phyloP scores from a whole-genome alignment of 2,329 filamentous ascomycete species.

The Hymenoscyphus infarciens region DNA sequence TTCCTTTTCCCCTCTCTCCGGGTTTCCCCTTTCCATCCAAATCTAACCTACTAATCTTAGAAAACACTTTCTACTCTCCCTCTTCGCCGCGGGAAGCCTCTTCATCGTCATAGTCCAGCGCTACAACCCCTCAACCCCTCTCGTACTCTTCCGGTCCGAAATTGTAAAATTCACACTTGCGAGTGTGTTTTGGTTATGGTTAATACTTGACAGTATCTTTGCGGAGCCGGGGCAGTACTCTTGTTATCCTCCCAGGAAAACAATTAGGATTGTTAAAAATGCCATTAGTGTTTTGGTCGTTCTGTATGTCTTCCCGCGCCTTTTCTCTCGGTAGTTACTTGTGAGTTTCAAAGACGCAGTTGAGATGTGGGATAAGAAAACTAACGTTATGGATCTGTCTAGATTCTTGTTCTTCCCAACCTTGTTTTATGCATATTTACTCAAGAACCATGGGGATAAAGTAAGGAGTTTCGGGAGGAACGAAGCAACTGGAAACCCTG shows the following conservation, averaged over 20 bases:
- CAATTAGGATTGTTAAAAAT: conserved; percentile 16
- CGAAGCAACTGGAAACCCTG: not conserved
- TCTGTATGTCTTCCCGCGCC: too few species aligned
- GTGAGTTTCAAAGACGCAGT: too few species aligned
- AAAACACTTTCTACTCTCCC: conserved; percentile 16
- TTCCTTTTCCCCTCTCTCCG: not conserved
- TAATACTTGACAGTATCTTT: conserved; percentile 22
- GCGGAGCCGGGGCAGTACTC: conserved; percentile 7
- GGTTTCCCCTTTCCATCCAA: not conserved
- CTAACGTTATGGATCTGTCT: too few species aligned
- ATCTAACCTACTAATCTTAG: conserved; percentile 2
- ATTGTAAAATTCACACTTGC: conserved; percentile 21
- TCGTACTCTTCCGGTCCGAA: conserved; percentile 19
- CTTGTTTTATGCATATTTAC: conserved; percentile 16
- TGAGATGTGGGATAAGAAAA: too few species aligned
- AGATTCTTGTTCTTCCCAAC: conserved; percentile 24
- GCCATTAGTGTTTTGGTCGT: conserved; percentile 22
- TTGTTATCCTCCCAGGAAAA: not conserved
- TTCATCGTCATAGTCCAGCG: conserved; percentile 24
- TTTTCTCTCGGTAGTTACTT: too few species aligned
- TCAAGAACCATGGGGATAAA: not conserved
- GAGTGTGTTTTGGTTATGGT: conserved; percentile 25
- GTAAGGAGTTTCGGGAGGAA: not conserved
- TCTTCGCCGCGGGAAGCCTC: conserved; percentile 23
- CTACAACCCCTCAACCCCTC: conserved; percentile 9